Evolutionary conservation across 148 eudicot genomes (phyloP).

Genomic region (Vaccinium corymbosum): DNA sequence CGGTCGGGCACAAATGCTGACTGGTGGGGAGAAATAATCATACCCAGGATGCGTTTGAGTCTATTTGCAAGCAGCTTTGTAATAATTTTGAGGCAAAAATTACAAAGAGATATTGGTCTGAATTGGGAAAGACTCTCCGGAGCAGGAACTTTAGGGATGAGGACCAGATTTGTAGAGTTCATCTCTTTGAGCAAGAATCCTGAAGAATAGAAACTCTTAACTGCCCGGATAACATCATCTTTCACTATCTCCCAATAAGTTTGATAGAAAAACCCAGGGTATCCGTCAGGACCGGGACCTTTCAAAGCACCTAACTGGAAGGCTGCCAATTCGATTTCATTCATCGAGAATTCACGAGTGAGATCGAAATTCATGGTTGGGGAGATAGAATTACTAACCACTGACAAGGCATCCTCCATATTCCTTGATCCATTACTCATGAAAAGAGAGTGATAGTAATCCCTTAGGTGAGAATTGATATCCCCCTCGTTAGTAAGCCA

Average conservation of each 20-base stretch:
- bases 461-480: fast-evolving
- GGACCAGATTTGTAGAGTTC: not conserved
- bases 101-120: too few species aligned
- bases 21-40: not conserved
- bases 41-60: not conserved
- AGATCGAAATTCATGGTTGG: not conserved
- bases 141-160: not conserved
- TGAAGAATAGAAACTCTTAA: not conserved
- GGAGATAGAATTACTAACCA: not conserved
- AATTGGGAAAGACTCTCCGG: not conserved
- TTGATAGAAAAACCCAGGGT: not conserved
- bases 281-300: not conserved
- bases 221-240: fast-evolving
- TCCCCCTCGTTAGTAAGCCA: not conserved
- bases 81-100: not conserved
- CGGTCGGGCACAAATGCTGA: not conserved
- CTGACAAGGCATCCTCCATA: not conserved
- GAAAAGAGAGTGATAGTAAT: not conserved
- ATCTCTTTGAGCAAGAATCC: not conserved
- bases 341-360: fast-evolving
- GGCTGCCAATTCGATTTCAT: not conserved
- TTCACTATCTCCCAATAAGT: not conserved
- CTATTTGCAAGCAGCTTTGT: not conserved
- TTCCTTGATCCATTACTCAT: not conserved
- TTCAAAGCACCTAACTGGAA: not conserved